Conservation (phyloP, 768 basidiomycete genomes). For the Hysterangium stoloniferum region DNA sequence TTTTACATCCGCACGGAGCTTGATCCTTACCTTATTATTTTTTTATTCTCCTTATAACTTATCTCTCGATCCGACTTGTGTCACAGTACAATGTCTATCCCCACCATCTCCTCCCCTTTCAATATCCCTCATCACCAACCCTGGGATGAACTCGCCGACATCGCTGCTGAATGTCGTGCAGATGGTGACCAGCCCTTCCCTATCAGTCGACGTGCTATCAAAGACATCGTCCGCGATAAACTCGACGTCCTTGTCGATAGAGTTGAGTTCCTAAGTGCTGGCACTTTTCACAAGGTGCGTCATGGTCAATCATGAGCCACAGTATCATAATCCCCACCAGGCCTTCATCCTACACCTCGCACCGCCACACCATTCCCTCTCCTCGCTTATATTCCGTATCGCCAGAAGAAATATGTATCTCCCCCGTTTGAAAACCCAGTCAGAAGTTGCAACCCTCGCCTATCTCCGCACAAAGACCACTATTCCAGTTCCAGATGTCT, state of each 20-base stretch:
- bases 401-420: constrained; percentile 64
- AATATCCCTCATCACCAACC: too few relatives aligned
- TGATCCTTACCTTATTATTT: too few relatives aligned
- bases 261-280: constrained; percentile 68
- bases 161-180: constrained; percentile 63
- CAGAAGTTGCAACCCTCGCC: constrained; percentile 80
- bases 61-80: too few relatives aligned
- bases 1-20: too few relatives aligned
- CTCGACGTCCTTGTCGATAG: constrained; percentile 57
- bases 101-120: too few relatives aligned
- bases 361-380: constrained; percentile 28
- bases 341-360: constrained; percentile 69
- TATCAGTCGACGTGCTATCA: constrained; percentile 66
- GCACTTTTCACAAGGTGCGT: constrained; percentile 75
- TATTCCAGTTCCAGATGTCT: constrained; percentile 69
- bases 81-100: too few relatives aligned
- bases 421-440: constrained; percentile 80
- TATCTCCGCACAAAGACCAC: constrained; percentile 64
- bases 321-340: constrained; percentile 27
- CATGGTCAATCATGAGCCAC: constrained; percentile 11
- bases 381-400: constrained; percentile 65
- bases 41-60: too few relatives aligned
- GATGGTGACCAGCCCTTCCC: constrained; percentile 63
- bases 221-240: constrained; percentile 70
- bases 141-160: too few relatives aligned